Conservation (phyloP, 2,329 filamentous ascomycete species). For the Xylariaceae sp. region DNA sequence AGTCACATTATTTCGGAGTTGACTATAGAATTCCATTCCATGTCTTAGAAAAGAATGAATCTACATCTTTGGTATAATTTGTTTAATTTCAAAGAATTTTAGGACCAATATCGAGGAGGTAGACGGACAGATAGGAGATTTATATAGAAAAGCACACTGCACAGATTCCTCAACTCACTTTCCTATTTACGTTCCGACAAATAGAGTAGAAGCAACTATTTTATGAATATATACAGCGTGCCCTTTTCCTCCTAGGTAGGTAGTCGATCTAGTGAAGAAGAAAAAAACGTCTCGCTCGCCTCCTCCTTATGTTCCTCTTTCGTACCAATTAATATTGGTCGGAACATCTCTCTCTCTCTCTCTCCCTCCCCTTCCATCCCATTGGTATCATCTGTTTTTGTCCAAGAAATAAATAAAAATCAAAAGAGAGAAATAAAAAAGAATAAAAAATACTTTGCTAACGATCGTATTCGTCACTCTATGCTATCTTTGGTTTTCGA, state of each 20-base stretch:
- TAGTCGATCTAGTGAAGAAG: neutral
- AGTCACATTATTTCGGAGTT: neutral
- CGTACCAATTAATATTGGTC: neutral
- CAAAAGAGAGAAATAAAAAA: too few species aligned
- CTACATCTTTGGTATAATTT: too few species aligned
- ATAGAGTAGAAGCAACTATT: conserved; percentile 8
- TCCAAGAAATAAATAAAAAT: neutral
- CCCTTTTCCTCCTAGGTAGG: neutral
- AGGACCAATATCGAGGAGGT: too few species aligned
- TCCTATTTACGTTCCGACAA: neutral
- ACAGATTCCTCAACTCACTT: neutral
- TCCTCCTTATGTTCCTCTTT: neutral
- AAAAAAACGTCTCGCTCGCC: neutral
- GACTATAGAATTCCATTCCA: neutral
- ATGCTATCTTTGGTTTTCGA: neutral
- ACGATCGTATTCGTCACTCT: conserved; percentile 6
- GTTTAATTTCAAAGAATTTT: too few species aligned
- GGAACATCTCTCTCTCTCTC: neutral
- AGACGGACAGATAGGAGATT: neutral
- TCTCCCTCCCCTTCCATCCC: neutral
- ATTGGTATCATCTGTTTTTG: neutral
- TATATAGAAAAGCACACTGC: neutral
- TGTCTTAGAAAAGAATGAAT: neutral
- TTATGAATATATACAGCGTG: conserved; percentile 9
- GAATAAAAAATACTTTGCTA: neutral